Percentiles rank a stretch among this genome's conserved stretches.
Evolutionary conservation across 2,329 filamentous ascomycete species (phyloP).

Genomic region (Trichoderma brevicompactum): DNA sequence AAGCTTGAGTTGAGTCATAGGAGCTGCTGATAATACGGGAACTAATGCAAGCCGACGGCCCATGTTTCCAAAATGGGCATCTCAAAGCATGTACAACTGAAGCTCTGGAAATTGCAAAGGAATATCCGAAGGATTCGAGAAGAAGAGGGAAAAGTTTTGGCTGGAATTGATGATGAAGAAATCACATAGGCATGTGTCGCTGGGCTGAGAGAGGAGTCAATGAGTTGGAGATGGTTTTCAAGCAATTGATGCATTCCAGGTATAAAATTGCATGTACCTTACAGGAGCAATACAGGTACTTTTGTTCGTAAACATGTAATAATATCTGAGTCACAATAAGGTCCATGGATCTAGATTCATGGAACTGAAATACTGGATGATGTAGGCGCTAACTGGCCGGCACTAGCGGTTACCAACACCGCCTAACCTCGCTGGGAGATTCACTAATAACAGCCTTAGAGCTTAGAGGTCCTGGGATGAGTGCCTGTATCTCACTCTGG

Average conservation of each 20-base stretch:
- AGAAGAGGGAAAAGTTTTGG: not conserved
- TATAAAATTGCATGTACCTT: too few species aligned
- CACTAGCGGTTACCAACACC: not conserved
- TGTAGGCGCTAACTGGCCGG: not conserved
- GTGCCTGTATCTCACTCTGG: not conserved
- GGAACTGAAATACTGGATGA: not conserved
- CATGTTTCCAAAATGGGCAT: not conserved
- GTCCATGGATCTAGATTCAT: too few species aligned
- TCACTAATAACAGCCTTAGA: not conserved
- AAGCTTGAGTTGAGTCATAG: too few species aligned
- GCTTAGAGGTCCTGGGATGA: not conserved
- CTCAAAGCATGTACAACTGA: not conserved
- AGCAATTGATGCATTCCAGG: too few species aligned
- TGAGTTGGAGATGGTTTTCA: too few species aligned
- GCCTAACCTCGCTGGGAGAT: not conserved
- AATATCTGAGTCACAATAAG: too few species aligned
- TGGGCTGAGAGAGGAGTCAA: not conserved
- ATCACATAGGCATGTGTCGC: not conserved
- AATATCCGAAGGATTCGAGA: not conserved
- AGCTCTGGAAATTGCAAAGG: not conserved
- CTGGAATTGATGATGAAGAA: not conserved
- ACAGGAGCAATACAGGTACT: too few species aligned
- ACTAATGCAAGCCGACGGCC: not conserved
- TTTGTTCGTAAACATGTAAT: too few species aligned
- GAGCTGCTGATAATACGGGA: not conserved